These are phyloP conservation scores for Tetrapyrgos nigripes DNA, from an alignment of 1,284 basidiomycete genomes.

Conservation along the genomic window DNA sequence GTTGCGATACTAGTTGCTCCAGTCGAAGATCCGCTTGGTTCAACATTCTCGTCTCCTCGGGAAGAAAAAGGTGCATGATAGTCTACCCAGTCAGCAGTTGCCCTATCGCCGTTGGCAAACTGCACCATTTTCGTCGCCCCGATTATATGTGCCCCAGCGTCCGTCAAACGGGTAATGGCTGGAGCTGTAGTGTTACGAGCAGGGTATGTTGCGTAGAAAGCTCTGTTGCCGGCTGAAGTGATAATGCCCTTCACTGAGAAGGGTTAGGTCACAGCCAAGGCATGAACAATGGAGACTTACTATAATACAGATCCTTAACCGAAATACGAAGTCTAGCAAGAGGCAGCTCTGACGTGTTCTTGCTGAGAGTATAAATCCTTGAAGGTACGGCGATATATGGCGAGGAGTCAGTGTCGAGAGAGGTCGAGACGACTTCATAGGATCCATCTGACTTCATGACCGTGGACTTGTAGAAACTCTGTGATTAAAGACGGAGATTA, in stretches of 20 bases:
- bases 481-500: background rate
- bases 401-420: slow-evolving; percentile 18
- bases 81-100: slow-evolving; percentile 18
- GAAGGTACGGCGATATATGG: slow-evolving; percentile 18
- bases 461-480: slow-evolving; percentile 17
- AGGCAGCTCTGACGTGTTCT: slow-evolving; percentile 6
- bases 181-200: slow-evolving; percentile 10
- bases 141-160: slow-evolving; percentile 14
- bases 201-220: slow-evolving; percentile 14
- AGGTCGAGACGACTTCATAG: slow-evolving; percentile 16
- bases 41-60: slow-evolving; percentile 14
- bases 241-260: slow-evolving; percentile 11
- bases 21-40: slow-evolving; percentile 5
- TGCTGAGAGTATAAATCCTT: slow-evolving; percentile 19
- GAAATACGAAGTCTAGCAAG: slow-evolving; percentile 14
- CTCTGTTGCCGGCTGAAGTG: slow-evolving; percentile 12
- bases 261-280: too few relatives aligned
- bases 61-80: slow-evolving; percentile 15
- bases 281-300: background rate
- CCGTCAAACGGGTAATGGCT: slow-evolving; percentile 10
- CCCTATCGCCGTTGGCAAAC: slow-evolving; percentile 16
- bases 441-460: slow-evolving; percentile 12
- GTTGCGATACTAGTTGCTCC: slow-evolving; percentile 2
- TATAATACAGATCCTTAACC: slow-evolving; percentile 16
- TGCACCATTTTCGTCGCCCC: slow-evolving; percentile 15